Percentiles rank a stretch among this genome's conserved stretches.
These are phyloP conservation scores for Hyaloscypha hepaticicola DNA, from an alignment of 495 filamentous ascomycete genomes.

Conservation along the genomic window DNA sequence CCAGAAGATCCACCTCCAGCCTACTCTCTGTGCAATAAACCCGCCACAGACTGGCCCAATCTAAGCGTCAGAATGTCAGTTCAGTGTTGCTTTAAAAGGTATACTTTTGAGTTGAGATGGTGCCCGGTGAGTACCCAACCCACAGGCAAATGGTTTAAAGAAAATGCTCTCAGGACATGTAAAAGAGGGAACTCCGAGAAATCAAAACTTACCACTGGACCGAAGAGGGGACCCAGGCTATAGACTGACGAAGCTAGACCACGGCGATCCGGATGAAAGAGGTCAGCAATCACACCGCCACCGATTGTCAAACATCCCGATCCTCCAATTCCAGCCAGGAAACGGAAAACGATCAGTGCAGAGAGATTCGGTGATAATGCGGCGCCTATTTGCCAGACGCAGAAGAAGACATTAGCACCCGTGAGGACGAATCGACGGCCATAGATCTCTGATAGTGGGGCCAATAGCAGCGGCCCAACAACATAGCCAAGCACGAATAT, in stretches of 20 bases:
- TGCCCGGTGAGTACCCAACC: no score
- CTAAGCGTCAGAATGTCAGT: background rate
- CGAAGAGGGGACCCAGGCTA: slow-evolving; percentile 46
- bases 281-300: slow-evolving; percentile 58
- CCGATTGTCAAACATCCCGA: slow-evolving; percentile 54
- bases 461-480: slow-evolving; percentile 63
- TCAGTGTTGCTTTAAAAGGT: slow-evolving; percentile 20
- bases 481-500: slow-evolving; percentile 61
- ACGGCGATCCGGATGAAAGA: slow-evolving; percentile 53
- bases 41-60: slow-evolving; percentile 54
- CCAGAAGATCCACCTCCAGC: slow-evolving; percentile 57
- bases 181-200: no score
- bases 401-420: slow-evolving; percentile 63
- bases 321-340: slow-evolving; percentile 63
- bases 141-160: no score
- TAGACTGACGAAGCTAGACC: slow-evolving; percentile 60
- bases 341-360: slow-evolving; percentile 61
- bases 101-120: no score
- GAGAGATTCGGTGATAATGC: slow-evolving; percentile 60
- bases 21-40: slow-evolving; percentile 50
- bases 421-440: slow-evolving; percentile 64
- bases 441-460: slow-evolving; percentile 73
- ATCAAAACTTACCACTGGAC: slow-evolving; percentile 32
- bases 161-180: no score
- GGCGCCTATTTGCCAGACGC: slow-evolving; percentile 68